Conservation (phyloP, 2,329 filamentous ascomycete genomes). For the Thelonectria blattea region DNA sequence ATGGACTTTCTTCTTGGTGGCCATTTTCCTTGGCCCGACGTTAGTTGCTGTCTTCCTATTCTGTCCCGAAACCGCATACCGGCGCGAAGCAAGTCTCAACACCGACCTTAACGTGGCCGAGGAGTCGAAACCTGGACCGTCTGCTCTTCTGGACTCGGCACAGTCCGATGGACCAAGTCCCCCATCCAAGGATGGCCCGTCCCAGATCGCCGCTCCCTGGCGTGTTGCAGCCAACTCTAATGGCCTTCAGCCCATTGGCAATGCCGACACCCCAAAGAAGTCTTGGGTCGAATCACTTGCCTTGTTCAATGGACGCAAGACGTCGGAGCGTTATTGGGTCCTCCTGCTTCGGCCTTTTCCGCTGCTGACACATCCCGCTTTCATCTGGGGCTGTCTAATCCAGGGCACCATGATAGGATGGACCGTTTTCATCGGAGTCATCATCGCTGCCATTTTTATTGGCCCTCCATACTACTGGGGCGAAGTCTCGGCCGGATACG, state of each 20-base stretch:
- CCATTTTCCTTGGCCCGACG: slow-evolving; percentile 78
- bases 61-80: slow-evolving; percentile 84
- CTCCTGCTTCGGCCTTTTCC: slow-evolving; percentile 77
- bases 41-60: slow-evolving; percentile 77
- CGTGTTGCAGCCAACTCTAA: slow-evolving; percentile 44
- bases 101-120: slow-evolving; percentile 61
- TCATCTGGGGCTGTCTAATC: slow-evolving; percentile 79
- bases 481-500: slow-evolving; percentile 82
- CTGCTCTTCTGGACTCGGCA: slow-evolving; percentile 14
- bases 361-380: slow-evolving; percentile 82
- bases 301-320: slow-evolving; percentile 83
- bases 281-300: slow-evolving; percentile 66
- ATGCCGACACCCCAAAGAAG: slow-evolving; percentile 53
- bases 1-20: slow-evolving; percentile 88
- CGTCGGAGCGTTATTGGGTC: slow-evolving; percentile 73
- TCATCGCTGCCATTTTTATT: slow-evolving; percentile 82
- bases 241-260: slow-evolving; percentile 44
- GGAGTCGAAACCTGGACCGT: slow-evolving; percentile 20
- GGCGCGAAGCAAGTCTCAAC: slow-evolving; percentile 70
- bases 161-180: background rate
- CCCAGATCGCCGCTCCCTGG: background rate
- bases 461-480: slow-evolving; percentile 82
- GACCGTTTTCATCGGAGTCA: slow-evolving; percentile 90
- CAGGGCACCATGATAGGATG: slow-evolving; percentile 93
- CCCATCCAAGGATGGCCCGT: background rate